Percentiles rank a stretch among this genome's conserved stretches.
Conservation (phyloP, 2,329 filamentous ascomycete species). For the Colletotrichum sidae region DNA sequence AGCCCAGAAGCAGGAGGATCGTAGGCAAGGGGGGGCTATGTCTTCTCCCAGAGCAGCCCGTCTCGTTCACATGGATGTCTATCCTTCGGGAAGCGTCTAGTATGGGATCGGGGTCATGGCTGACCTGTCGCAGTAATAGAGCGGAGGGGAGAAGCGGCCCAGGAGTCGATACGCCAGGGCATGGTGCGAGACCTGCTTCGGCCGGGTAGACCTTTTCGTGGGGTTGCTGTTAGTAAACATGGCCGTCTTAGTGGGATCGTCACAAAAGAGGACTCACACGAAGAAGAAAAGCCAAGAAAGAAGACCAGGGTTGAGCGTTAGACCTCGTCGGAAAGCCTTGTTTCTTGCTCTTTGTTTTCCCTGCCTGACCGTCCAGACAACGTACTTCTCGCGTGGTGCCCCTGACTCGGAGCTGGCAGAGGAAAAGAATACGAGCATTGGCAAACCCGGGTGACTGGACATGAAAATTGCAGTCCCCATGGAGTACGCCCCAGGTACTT, state of each 20-base stretch:
- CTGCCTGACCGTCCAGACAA: background rate
- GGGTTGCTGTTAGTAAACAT: slow-evolving; percentile 11
- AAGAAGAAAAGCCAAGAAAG: slow-evolving; percentile 28
- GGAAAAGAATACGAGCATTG: slow-evolving; percentile 31
- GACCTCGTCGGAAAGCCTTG: background rate
- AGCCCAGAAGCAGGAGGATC: slow-evolving; percentile 14
- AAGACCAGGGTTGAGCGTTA: background rate
- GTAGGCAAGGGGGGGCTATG: slow-evolving; percentile 27
- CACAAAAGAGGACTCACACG: slow-evolving; percentile 13
- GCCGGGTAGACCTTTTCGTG: slow-evolving; percentile 16
- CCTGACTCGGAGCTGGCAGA: slow-evolving; percentile 10
- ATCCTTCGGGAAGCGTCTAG: slow-evolving; percentile 1
- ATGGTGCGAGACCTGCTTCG: slow-evolving; percentile 6
- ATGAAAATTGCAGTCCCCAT: slow-evolving; percentile 32
- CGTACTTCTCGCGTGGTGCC: slow-evolving; percentile 11
- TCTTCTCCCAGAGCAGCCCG: too few species aligned
- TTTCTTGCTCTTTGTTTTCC: background rate
- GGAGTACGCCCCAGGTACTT: slow-evolving; percentile 28
- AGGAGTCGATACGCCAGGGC: slow-evolving; percentile 13
- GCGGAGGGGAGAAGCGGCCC: slow-evolving; percentile 10
- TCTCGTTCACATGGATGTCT: background rate
- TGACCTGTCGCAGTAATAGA: slow-evolving; percentile 16
- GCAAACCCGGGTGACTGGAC: slow-evolving; percentile 21
- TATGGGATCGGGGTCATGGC: background rate
- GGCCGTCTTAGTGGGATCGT: slow-evolving; percentile 17